Evolutionary conservation across 2,329 filamentous ascomycete genomes (phyloP).

Genomic region (Fusarium sp.): DNA sequence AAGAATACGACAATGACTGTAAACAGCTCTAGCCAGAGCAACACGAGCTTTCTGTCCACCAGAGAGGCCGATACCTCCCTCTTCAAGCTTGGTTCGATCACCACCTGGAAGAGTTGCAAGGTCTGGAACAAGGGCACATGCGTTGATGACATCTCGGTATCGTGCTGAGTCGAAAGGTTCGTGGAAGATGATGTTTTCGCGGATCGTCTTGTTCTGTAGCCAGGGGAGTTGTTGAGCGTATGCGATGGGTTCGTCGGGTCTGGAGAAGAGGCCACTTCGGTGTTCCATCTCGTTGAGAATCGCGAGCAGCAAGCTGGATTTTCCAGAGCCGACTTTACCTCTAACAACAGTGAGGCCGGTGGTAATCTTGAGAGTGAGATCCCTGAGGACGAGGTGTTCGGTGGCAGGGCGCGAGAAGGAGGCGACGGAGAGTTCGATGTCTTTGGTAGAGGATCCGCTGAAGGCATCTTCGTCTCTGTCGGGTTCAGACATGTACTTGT

Average conservation of each 20-base stretch:
- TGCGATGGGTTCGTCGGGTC: slow-evolving; percentile 62
- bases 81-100: slow-evolving; percentile 69
- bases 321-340: slow-evolving; percentile 70
- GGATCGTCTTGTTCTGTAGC: slow-evolving; percentile 73
- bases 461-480: slow-evolving; percentile 70
- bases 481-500: slow-evolving; percentile 87
- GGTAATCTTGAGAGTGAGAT: slow-evolving; percentile 58
- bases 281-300: slow-evolving; percentile 76
- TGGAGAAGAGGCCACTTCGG: slow-evolving; percentile 57
- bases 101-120: slow-evolving; percentile 66
- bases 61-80: slow-evolving; percentile 71
- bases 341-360: slow-evolving; percentile 66
- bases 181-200: slow-evolving; percentile 74
- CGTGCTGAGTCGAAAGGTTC: slow-evolving; percentile 62
- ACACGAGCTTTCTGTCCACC: slow-evolving; percentile 73
- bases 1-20: slow-evolving; percentile 66
- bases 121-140: slow-evolving; percentile 68
- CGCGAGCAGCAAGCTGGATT: slow-evolving; percentile 69
- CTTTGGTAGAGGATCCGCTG: slow-evolving; percentile 45
- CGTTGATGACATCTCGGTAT: slow-evolving; percentile 70
- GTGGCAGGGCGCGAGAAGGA: slow-evolving; percentile 85
- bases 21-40: slow-evolving; percentile 70
- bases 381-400: slow-evolving; percentile 59
- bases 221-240: slow-evolving; percentile 72
- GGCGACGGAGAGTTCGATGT: slow-evolving; percentile 69